Conservation (phyloP, 2,329 filamentous ascomycete genomes). For the Aschersonia sp. region DNA sequence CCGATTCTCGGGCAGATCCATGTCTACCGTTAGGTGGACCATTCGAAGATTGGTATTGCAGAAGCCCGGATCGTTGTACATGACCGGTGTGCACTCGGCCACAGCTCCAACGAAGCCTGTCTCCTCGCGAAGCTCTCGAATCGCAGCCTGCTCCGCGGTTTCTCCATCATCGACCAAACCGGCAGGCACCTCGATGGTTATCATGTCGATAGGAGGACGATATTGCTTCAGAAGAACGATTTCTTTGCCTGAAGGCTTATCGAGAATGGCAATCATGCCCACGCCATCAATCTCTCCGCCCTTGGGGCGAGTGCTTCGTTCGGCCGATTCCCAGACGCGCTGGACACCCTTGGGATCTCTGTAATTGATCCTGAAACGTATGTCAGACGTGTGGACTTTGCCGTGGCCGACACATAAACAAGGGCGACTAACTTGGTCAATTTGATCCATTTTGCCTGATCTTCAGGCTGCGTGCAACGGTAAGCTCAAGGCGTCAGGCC, state of each 20-base stretch:
- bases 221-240: slow-evolving; percentile 54
- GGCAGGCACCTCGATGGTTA: slow-evolving; percentile 50
- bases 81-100: slow-evolving; percentile 44
- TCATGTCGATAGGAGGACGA: slow-evolving; percentile 42
- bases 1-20: slow-evolving; percentile 53
- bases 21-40: slow-evolving; percentile 61
- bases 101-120: slow-evolving; percentile 47
- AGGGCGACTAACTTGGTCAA: background rate
- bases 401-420: too few relatives aligned
- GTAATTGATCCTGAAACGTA: slow-evolving; percentile 40
- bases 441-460: background rate
- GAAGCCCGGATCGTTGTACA: slow-evolving; percentile 53
- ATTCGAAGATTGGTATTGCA: slow-evolving; percentile 53
- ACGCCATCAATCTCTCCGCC: slow-evolving; percentile 54
- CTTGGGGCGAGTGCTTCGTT: slow-evolving; percentile 52
- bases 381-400: background rate
- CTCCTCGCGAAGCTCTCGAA: slow-evolving; percentile 51
- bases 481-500: background rate
- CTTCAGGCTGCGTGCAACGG: background rate
- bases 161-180: slow-evolving; percentile 49
- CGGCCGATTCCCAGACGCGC: slow-evolving; percentile 58
- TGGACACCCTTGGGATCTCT: slow-evolving; percentile 42
- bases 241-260: slow-evolving; percentile 35
- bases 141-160: slow-evolving; percentile 43
- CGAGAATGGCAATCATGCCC: slow-evolving; percentile 55